These are phyloP conservation scores for Geum urbanum DNA, from an alignment of 306 rosid species.

Conservation along the genomic window DNA sequence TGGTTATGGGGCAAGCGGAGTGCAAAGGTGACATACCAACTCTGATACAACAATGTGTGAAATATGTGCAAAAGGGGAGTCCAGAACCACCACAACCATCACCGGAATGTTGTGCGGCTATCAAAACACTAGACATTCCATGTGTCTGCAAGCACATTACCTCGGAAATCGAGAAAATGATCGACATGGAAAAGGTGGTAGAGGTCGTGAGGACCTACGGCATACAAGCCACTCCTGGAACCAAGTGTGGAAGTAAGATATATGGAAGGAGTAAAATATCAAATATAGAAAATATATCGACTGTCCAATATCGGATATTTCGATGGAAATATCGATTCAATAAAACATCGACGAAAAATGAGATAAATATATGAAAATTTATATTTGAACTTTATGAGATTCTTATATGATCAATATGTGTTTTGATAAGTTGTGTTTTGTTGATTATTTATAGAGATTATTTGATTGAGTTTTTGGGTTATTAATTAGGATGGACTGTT, in stretches of 20 bases:
- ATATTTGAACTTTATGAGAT: no score
- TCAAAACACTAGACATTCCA: conserved; percentile 6
- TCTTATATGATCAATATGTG: no score
- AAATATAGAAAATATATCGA: no score
- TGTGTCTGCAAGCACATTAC: conserved; percentile 27
- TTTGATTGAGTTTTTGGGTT: no score
- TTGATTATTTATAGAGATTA: no score
- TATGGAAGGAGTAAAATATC: no score
- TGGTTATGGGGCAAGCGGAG: conserved; percentile 16
- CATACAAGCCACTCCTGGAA: conserved; percentile 11
- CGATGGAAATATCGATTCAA: no score
- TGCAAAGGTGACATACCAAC: conserved; percentile 27
- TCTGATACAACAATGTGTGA: conserved; percentile 14
- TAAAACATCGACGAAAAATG: no score
- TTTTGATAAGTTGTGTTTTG: no score
- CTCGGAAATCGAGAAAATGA: neutral
- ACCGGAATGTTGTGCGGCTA: conserved; percentile 17
- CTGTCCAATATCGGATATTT: no score
- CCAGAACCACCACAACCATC: conserved; percentile 7
- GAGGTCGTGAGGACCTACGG: conserved; percentile 17
- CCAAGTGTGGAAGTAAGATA: conserved; percentile 32
- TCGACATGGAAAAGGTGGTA: conserved; percentile 28
- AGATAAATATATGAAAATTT: no score
- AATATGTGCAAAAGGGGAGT: conserved; percentile 17
- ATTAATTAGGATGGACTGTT: no score